Conservation (phyloP, 1,284 basidiomycete genomes). For the Austroboletus novae-zelandiae region DNA sequence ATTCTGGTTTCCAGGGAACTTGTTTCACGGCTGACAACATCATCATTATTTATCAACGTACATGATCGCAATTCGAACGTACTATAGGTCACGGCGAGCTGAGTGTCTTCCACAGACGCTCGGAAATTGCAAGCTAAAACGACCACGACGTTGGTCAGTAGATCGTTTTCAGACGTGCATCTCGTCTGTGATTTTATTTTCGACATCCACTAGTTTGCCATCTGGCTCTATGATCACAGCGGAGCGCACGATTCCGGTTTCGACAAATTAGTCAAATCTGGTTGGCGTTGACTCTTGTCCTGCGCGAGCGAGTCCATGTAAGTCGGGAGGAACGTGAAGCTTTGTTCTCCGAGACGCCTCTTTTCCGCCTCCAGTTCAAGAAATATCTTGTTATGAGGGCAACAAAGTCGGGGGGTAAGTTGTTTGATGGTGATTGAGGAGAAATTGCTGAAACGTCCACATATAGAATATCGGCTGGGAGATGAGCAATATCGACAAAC, state of each 20-base stretch:
- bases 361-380: slow-evolving; percentile 13
- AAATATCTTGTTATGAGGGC: slow-evolving; percentile 4
- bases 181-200: slow-evolving; percentile 14
- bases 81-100: slow-evolving; percentile 23
- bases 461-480: slow-evolving; percentile 7
- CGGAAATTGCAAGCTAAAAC: slow-evolving; percentile 10
- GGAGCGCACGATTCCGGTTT: too few relatives aligned
- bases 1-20: slow-evolving; percentile 19
- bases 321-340: slow-evolving; percentile 24
- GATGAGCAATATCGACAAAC: slow-evolving; percentile 18
- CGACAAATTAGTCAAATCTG: too few relatives aligned
- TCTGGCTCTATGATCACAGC: slow-evolving; percentile 21
- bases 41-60: not conserved
- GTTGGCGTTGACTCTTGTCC: slow-evolving; percentile 7
- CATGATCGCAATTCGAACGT: not conserved
- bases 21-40: slow-evolving; percentile 8
- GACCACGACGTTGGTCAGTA: slow-evolving; percentile 8
- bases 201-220: slow-evolving; percentile 13
- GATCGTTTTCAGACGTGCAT: slow-evolving; percentile 2
- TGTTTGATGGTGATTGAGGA: slow-evolving; percentile 17
- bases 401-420: not conserved
- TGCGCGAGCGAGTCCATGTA: slow-evolving; percentile 30
- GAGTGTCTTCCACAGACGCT: slow-evolving; percentile 3
- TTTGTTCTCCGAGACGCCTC: slow-evolving; percentile 15
- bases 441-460: slow-evolving; percentile 14